A percentile compares a stretch with the other conserved stretches of the same genome.
These are phyloP conservation scores for Fusarium anthophilum DNA, from an alignment of 2,329 filamentous ascomycete genomes.

Conservation along the genomic window DNA sequence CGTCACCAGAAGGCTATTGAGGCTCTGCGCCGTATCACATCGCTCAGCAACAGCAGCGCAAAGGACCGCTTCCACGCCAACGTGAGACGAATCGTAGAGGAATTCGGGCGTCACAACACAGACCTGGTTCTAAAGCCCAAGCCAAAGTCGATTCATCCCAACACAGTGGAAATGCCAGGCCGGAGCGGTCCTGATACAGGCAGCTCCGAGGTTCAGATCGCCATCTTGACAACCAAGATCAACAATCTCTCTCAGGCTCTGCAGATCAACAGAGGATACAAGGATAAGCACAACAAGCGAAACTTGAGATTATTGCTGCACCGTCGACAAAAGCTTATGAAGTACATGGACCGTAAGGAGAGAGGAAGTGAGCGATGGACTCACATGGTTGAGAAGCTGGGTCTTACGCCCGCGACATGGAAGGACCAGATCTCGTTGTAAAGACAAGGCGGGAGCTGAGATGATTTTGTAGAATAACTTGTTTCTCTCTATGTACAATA, in stretches of 20 bases:
- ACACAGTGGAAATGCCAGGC: slow-evolving; percentile 51
- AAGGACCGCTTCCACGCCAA: slow-evolving; percentile 85
- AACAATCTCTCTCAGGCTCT: slow-evolving; percentile 79
- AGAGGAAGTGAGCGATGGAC: slow-evolving; percentile 91
- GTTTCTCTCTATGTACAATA: slow-evolving; percentile 63
- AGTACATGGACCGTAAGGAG: slow-evolving; percentile 89
- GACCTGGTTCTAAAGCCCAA: slow-evolving; percentile 75
- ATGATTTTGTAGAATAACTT: slow-evolving; percentile 54
- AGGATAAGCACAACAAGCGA: slow-evolving; percentile 94
- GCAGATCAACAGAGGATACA: slow-evolving; percentile 72
- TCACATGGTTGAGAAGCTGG: slow-evolving; percentile 83
- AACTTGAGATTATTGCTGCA: slow-evolving; percentile 89
- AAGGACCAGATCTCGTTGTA: slow-evolving; percentile 78
- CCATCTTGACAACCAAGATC: slow-evolving; percentile 95
- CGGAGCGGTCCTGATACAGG: slow-evolving; percentile 93
- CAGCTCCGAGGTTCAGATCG: slow-evolving; percentile 96
- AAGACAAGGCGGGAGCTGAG: slow-evolving; percentile 16
- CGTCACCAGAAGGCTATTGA: slow-evolving; percentile 74
- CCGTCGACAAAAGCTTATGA: slow-evolving; percentile 85
- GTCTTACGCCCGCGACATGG: slow-evolving; percentile 88
- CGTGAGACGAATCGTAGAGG: slow-evolving; percentile 82
- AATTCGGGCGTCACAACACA: slow-evolving; percentile 91
- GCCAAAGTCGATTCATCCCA: slow-evolving; percentile 56
- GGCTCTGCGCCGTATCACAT: slow-evolving; percentile 82
- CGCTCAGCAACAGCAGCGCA: slow-evolving; percentile 78